Percentiles rank a stretch among this genome's conserved stretches.
These are phyloP conservation scores for Ramichloridium luteum DNA, from an alignment of 2,329 filamentous ascomycete species.

Conservation along the genomic window DNA sequence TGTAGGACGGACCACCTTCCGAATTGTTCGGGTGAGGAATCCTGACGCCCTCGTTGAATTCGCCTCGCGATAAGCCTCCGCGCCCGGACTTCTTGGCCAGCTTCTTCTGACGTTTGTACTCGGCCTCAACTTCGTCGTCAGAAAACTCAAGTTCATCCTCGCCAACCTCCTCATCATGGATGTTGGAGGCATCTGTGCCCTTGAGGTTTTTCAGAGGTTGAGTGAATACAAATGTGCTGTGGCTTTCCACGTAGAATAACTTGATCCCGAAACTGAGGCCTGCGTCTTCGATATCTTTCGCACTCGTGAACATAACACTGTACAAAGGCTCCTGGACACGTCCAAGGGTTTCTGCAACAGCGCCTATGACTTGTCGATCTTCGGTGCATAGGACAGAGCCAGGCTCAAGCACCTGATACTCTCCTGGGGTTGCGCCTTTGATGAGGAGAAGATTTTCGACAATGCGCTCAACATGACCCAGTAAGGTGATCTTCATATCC, in stretches of 20 bases:
- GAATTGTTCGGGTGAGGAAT: conserved; percentile 4
- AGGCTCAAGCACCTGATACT: conserved; percentile 72
- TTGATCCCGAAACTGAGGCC: conserved; percentile 57
- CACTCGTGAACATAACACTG: conserved; percentile 60
- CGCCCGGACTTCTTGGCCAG: conserved; percentile 21
- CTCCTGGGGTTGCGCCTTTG: conserved; percentile 64
- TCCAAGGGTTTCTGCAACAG: conserved; percentile 71
- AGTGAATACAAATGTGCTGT: conserved; percentile 79
- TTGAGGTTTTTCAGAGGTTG: conserved; percentile 66
- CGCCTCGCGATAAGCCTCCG: conserved; percentile 13
- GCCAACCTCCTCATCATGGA: conserved; percentile 81
- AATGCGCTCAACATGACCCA: conserved; percentile 64
- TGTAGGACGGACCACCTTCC: conserved; percentile 8
- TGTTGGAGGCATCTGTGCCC: conserved; percentile 86
- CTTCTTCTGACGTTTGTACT: conserved; percentile 26
- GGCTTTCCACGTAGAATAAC: conserved; percentile 66
- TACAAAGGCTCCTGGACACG: conserved; percentile 79
- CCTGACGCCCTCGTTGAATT: conserved; percentile 9
- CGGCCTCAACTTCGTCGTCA: conserved; percentile 83
- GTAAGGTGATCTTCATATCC: conserved; percentile 62
- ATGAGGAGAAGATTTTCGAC: conserved; percentile 71
- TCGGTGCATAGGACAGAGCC: conserved; percentile 73
- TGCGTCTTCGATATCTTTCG: conserved; percentile 53
- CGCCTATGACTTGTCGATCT: conserved; percentile 65
- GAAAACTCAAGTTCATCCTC: conserved; percentile 90